These are phyloP conservation scores for Alternaria sp. DNA, from an alignment of 2,329 filamentous ascomycete genomes.

Conservation along the genomic window DNA sequence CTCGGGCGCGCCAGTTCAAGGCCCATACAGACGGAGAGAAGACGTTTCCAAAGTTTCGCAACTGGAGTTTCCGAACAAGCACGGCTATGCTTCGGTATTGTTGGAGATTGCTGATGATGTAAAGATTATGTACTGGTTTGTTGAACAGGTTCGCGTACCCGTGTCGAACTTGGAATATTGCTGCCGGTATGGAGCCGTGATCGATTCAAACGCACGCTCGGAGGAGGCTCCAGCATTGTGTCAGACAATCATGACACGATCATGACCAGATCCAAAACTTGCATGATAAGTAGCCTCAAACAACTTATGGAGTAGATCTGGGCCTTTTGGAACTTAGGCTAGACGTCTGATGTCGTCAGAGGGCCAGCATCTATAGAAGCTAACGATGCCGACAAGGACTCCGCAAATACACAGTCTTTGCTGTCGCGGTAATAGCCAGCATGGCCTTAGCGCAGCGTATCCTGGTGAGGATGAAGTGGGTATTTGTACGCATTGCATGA, in stretches of 20 bases:
- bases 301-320: neutral
- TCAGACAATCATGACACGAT: constrained; percentile 11
- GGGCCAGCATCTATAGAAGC: neutral
- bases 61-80: neutral
- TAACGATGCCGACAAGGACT: neutral
- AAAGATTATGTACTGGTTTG: neutral
- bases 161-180: neutral
- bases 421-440: neutral
- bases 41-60: neutral
- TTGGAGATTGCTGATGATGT: neutral
- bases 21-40: neutral
- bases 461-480: constrained; percentile 1
- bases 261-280: constrained; percentile 1
- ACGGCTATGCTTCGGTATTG: neutral
- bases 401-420: neutral
- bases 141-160: neutral
- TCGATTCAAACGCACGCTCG: neutral
- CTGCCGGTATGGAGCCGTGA: neutral
- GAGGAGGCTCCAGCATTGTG: neutral
- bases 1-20: constrained; percentile 23
- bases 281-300: neutral
- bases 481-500: neutral
- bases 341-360: constrained; percentile 12
- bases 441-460: neutral
- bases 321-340: constrained; percentile 5